Evolutionary conservation across 2,329 filamentous ascomycete species (phyloP), one percentile per base, ranked within the genome.

Genomic region (Xylaria polymorpha): DNA sequence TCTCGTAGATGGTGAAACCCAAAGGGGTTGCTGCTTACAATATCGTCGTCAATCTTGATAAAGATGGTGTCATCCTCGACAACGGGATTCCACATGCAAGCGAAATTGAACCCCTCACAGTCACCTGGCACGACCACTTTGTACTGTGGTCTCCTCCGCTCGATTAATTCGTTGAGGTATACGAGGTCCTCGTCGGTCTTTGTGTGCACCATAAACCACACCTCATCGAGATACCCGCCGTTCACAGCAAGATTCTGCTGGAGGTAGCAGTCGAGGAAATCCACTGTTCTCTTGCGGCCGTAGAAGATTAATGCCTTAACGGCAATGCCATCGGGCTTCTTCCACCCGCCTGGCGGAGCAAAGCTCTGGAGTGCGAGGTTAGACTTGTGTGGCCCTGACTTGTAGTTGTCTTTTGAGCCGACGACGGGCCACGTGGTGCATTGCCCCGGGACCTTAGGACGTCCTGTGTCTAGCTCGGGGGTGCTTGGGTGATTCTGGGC

Each of bases 221-320:
- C 79, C 57, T 82, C 79, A 66, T 84, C 81, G 12, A 84, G 76
- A 69, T 83, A 78, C 15, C 83, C 83, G 7, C 82, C 82, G 51
- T 84, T 83, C 44, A 79, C 79, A 37, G 76, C 81, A 46, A 85
- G 74, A 60, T 85, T 85, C 65, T 82, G 80, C 77, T 82, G 68
- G 9, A 78, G 66, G 70, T 85, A 85, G 72, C 84, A 85, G 66
- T 84, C 83, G 22, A 85, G 75, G 44, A 85, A 81, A 35, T 83
- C 80, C 15, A 84, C 81, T 0, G 80, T 80, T 37, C 79, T 77
- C 62, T 80, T 80, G 29, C 83, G 80, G 39, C 83, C 83, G 69
- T 80, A 85, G 68, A 85, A 85, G 0, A 85, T 79, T 50, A 85
- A 72, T 6, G 79, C 84, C 72, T 84, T 81, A 35, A 85, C 75